phyloP scores from a whole-genome alignment of 192 early-diverging fungal species.

The Entophlyctis luteolus region DNA sequence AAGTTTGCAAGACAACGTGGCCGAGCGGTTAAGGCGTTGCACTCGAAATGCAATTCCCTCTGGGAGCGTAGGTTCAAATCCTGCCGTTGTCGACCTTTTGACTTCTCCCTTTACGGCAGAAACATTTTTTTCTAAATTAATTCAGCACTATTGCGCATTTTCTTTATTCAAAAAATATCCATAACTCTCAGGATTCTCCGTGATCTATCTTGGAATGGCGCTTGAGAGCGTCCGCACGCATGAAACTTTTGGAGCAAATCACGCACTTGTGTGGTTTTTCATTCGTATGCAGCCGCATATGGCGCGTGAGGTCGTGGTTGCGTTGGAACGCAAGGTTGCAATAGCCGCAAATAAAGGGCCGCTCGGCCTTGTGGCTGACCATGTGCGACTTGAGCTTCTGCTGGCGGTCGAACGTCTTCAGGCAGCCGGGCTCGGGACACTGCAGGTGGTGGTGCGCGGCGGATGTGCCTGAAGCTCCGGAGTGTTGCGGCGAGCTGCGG shows the following conservation, averaged over 20 bases:
- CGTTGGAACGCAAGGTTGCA: conserved; percentile 22
- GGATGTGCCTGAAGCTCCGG: too few relatives aligned
- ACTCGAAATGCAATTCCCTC: too few relatives aligned
- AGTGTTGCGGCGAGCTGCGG: too few relatives aligned
- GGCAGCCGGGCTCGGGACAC: conserved; percentile 11
- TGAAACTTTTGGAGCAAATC: conserved; percentile 18
- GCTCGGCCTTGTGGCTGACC: conserved; percentile 19
- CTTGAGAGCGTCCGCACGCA: conserved; percentile 22
- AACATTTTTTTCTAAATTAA: too few relatives aligned
- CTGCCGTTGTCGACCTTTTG: too few relatives aligned
- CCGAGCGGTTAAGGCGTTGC: too few relatives aligned
- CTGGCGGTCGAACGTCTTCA: conserved; percentile 20
- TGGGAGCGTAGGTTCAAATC: too few relatives aligned
- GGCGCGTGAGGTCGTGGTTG: conserved; percentile 32
- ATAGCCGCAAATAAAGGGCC: conserved; percentile 22
- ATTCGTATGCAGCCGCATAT: conserved; percentile 29
- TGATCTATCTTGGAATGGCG: conserved; percentile 23
- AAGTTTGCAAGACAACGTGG: too few relatives aligned
- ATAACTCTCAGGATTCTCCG: conserved; percentile 4
- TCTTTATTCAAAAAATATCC: not conserved
- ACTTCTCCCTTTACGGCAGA: too few relatives aligned
- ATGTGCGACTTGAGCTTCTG: conserved; percentile 22
- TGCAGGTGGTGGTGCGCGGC: too few relatives aligned
- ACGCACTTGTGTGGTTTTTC: conserved; percentile 32
- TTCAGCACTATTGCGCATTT: too few relatives aligned